Base-by-base conservation (phyloP, 805 yeast genomes). In the Pichia pseudocactophila region DNA sequence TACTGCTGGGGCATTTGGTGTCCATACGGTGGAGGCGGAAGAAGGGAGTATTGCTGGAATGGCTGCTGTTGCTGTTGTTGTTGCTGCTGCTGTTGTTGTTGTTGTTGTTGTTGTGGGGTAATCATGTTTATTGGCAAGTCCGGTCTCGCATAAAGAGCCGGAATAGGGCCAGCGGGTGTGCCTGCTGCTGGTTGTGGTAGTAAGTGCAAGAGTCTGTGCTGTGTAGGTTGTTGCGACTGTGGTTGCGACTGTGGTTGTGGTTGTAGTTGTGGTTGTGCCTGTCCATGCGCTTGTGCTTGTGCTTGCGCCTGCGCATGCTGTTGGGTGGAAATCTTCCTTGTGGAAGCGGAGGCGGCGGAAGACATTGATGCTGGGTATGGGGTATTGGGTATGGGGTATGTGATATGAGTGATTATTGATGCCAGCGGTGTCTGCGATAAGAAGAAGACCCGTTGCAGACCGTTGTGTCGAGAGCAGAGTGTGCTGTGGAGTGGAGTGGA, bases 341-440 rank as follows among this genome's bases (percentile, higher is more conserved):
- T 12, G 17, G 34, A 17, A 16, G 40, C 36, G 26, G 42, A 13
- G 16, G 46, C 16, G 25, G 42, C 34, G 34, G 42, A 27, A 33
- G 45, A 15, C 16, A 36, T 26, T 35, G 40, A 6, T 41, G 41
- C 32, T 37, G 46, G n/a, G n/a, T n/a, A n/a, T n/a, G n/a, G n/a
- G n/a, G n/a, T n/a, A n/a, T n/a, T n/a, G n/a, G n/a, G n/a, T n/a
- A n/a, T n/a, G n/a, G n/a, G n/a, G n/a, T n/a, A n/a, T n/a, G n/a
- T n/a, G n/a, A n/a, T n/a, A n/a, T n/a, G n/a, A n/a, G n/a, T 13
- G 15, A 38, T n/a, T 26, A 36, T 25, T 26, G 42, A 11, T 30
- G 7, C 17, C 13, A n/a, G 25, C 8, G 25, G 25, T 22, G 25
- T 22, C 25, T 22, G 25, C 8, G 8, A 22, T 22, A 6, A 8